Percentiles rank a stretch among this genome's conserved stretches.
Conservation (phyloP, 768 basidiomycete species). For the Pulveroboletus sp. region DNA sequence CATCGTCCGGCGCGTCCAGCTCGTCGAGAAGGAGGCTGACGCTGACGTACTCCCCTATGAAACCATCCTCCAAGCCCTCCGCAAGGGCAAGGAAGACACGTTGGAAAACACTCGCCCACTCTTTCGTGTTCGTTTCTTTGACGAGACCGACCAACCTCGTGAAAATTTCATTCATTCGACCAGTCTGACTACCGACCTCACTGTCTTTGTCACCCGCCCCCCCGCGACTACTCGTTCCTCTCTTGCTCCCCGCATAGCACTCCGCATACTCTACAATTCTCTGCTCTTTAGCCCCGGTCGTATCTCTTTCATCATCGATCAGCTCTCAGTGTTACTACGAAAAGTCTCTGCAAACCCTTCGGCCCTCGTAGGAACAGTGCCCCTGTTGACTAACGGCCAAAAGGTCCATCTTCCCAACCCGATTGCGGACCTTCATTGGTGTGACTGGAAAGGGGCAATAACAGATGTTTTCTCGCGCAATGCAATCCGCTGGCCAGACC, state of each 20-base stretch:
- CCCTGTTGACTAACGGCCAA: slow-evolving; percentile 72
- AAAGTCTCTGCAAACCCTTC: slow-evolving; percentile 65
- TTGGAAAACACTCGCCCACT: slow-evolving; percentile 52
- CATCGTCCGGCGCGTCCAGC: slow-evolving; percentile 80
- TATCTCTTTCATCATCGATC: slow-evolving; percentile 76
- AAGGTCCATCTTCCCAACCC: slow-evolving; percentile 73
- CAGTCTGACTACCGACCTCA: slow-evolving; percentile 85
- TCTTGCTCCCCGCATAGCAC: slow-evolving; percentile 67
- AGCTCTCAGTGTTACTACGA: slow-evolving; percentile 74
- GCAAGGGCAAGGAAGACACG: slow-evolving; percentile 58
- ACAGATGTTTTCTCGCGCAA: slow-evolving; percentile 91
- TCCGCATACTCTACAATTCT: slow-evolving; percentile 91
- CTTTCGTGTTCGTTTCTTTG: slow-evolving; percentile 96
- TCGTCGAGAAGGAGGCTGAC: slow-evolving; percentile 78
- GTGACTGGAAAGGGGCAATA: slow-evolving; percentile 95
- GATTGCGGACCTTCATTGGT: slow-evolving; percentile 89
- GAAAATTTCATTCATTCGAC: slow-evolving; percentile 77
- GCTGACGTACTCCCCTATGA: slow-evolving; percentile 80
- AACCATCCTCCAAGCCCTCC: slow-evolving; percentile 61
- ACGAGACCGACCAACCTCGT: slow-evolving; percentile 73
- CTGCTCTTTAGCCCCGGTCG: slow-evolving; percentile 80
- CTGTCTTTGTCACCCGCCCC: slow-evolving; percentile 78
- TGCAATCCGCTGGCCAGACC: slow-evolving; percentile 71
- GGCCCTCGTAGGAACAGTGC: slow-evolving; percentile 70
- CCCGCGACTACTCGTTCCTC: slow-evolving; percentile 63